phyloP scores from a whole-genome alignment of 176 grass and related monocot genomes.

The Phyllostachys edulis region DNA sequence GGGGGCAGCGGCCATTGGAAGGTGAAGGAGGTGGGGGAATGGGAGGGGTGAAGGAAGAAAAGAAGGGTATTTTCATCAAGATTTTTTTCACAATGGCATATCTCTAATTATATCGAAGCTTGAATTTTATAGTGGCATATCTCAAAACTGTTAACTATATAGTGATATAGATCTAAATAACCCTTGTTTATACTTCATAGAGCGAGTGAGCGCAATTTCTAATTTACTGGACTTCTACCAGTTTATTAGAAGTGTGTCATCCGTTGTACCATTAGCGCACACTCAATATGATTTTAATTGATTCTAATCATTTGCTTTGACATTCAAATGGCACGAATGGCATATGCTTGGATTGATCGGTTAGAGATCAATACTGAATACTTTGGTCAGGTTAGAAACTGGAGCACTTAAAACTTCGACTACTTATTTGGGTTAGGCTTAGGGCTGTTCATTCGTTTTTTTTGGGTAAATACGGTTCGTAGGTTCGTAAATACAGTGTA shows the following conservation, averaged over 20 bases:
- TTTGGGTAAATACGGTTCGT: too few relatives aligned
- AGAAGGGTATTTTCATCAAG: too few relatives aligned
- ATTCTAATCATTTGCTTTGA: neutral
- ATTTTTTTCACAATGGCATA: too few relatives aligned
- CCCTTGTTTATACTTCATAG: neutral
- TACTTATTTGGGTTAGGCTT: neutral
- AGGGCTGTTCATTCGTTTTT: too few relatives aligned
- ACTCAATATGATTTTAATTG: neutral
- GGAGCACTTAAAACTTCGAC: neutral
- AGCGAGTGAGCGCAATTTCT: neutral
- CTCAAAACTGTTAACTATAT: too few relatives aligned
- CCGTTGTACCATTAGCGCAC: neutral
- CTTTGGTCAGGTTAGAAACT: neutral
- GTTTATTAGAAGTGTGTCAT: neutral
- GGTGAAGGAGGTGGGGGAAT: too few relatives aligned
- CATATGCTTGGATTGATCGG: neutral
- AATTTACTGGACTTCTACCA: neutral
- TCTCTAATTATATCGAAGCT: too few relatives aligned
- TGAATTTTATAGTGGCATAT: too few relatives aligned
- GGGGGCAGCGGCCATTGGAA: too few relatives aligned
- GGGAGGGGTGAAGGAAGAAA: too few relatives aligned
- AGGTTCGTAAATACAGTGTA: too few relatives aligned
- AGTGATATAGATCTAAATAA: too few relatives aligned
- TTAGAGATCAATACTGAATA: neutral
- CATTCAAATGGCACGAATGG: neutral